Conservation (phyloP, 352 stramenopile genomes). For the Phytophthora quininea region DNA sequence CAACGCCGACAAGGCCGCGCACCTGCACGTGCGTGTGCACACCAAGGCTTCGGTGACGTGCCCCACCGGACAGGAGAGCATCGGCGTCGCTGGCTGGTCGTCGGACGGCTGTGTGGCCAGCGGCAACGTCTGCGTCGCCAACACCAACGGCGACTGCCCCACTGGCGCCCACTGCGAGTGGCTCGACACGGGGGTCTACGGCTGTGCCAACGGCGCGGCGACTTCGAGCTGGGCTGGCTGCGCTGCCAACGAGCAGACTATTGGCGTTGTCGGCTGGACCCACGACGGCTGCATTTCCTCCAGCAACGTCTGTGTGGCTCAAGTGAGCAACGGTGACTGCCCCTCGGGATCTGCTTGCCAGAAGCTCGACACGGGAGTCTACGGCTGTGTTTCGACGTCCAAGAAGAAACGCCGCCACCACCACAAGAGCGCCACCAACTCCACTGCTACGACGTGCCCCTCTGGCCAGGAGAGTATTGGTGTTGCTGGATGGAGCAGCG, state of each 20-base stretch:
- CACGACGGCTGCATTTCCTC: constrained; percentile 13
- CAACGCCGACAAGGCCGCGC: constrained; percentile 27
- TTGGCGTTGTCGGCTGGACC: constrained; percentile 17
- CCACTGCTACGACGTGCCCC: constrained; percentile 4
- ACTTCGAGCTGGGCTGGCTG: constrained; percentile 6
- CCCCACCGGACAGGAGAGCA: constrained; percentile 21
- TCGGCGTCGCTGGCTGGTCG: constrained; percentile 17
- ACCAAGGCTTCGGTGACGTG: constrained; percentile 22
- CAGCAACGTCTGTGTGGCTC: constrained; percentile 21
- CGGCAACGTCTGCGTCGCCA: constrained; percentile 20
- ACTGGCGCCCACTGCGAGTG: constrained; percentile 20
- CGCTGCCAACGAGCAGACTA: constrained; percentile 4
- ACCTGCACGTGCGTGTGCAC: constrained; percentile 40
- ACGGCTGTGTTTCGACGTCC: constrained; percentile 31
- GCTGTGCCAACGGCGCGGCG: constrained; percentile 14
- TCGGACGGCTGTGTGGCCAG: constrained; percentile 10
- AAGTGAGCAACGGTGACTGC: constrained; percentile 31
- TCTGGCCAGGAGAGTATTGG: constrained; percentile 26
- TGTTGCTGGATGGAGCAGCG: constrained; percentile 19
- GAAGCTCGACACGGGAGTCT: constrained; percentile 34
- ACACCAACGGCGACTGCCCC: constrained; percentile 22
- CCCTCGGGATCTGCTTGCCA: constrained; percentile 26
- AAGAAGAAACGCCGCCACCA: constrained; percentile 17
- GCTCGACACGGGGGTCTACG: constrained; percentile 27
- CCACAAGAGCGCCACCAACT: constrained; percentile 17